These are phyloP conservation scores for Penicillium canescens DNA, from an alignment of 495 filamentous ascomycete genomes.

Conservation along the genomic window DNA sequence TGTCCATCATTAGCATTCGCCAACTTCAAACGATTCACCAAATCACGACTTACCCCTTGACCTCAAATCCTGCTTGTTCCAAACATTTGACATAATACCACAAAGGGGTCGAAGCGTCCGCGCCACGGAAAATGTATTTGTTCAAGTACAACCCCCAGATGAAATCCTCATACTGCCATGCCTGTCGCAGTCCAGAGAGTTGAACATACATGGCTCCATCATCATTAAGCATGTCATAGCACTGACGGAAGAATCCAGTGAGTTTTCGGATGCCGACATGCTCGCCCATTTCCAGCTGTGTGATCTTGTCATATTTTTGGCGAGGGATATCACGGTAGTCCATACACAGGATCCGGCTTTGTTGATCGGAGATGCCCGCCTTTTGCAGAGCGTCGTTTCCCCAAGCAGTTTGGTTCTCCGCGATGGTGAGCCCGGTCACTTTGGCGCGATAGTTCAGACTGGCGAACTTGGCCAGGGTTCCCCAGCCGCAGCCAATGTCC, in stretches of 20 bases:
- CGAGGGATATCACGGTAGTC: slow-evolving; percentile 79
- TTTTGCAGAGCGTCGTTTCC: slow-evolving; percentile 61
- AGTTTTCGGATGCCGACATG: slow-evolving; percentile 83
- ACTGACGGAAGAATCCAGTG: slow-evolving; percentile 65
- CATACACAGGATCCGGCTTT: slow-evolving; percentile 62
- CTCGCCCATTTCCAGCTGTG: slow-evolving; percentile 87
- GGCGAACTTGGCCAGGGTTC: slow-evolving; percentile 79
- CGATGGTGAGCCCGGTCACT: slow-evolving; percentile 78
- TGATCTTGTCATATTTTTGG: slow-evolving; percentile 76
- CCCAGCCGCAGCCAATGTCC: slow-evolving; percentile 88
- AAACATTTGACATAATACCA: slow-evolving; percentile 67
- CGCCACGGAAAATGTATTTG: slow-evolving; percentile 89
- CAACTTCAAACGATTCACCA: background rate
- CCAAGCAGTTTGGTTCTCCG: slow-evolving; percentile 78
- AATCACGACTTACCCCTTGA: slow-evolving; percentile 35
- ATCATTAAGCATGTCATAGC: slow-evolving; percentile 83
- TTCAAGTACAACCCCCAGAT: slow-evolving; percentile 92
- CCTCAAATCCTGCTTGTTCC: slow-evolving; percentile 71
- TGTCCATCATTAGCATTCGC: slow-evolving; percentile 1
- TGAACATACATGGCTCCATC: slow-evolving; percentile 84
- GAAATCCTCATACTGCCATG: slow-evolving; percentile 88
- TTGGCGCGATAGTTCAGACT: slow-evolving; percentile 75
- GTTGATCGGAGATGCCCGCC: slow-evolving; percentile 53
- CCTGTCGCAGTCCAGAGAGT: slow-evolving; percentile 76
- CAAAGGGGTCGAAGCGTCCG: slow-evolving; percentile 80